phyloP scores from a whole-genome alignment of 371 early-diverging fungal genomes.

The Mucor piriformis region DNA sequence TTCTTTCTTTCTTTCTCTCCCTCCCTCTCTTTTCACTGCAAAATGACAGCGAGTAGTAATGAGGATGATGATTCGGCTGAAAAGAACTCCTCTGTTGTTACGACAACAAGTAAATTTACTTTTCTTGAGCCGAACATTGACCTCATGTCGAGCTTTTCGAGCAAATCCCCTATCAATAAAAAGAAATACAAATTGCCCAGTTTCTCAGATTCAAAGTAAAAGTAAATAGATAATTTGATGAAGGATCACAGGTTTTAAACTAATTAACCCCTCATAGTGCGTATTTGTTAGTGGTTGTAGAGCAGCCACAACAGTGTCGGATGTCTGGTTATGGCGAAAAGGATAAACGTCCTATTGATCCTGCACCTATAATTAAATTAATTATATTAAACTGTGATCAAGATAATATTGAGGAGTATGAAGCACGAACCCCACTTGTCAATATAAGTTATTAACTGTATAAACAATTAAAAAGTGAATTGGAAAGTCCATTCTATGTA shows the following conservation, averaged over 20 bases:
- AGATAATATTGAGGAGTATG: slow-evolving; percentile 5
- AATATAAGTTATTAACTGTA: too few relatives aligned
- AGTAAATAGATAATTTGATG: slow-evolving; percentile 2
- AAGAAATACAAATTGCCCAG: neutral
- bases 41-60: neutral
- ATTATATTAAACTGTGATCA: slow-evolving; percentile 1
- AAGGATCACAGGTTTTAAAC: too few relatives aligned
- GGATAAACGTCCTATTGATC: slow-evolving; percentile 76
- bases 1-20: neutral
- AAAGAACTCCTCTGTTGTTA: neutral
- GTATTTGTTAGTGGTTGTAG: slow-evolving; percentile 43
- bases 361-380: slow-evolving; percentile 58
- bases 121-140: slow-evolving; percentile 22
- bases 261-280: slow-evolving; percentile 14
- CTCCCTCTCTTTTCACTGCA: neutral
- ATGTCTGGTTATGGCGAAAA: slow-evolving; percentile 74
- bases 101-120: slow-evolving; percentile 1
- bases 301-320: slow-evolving; percentile 72
- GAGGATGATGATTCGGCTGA: neutral
- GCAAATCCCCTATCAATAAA: neutral
- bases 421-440: too few relatives aligned
- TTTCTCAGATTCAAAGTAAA: slow-evolving; percentile 1
- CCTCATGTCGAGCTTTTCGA: neutral
- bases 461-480: neutral
- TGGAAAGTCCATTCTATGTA: slow-evolving; percentile 29